Evolutionary conservation across 371 early-diverging fungal species (phyloP), one percentile per base, ranked within the genome.

Genomic region (Basidiobolus meristosporus): DNA sequence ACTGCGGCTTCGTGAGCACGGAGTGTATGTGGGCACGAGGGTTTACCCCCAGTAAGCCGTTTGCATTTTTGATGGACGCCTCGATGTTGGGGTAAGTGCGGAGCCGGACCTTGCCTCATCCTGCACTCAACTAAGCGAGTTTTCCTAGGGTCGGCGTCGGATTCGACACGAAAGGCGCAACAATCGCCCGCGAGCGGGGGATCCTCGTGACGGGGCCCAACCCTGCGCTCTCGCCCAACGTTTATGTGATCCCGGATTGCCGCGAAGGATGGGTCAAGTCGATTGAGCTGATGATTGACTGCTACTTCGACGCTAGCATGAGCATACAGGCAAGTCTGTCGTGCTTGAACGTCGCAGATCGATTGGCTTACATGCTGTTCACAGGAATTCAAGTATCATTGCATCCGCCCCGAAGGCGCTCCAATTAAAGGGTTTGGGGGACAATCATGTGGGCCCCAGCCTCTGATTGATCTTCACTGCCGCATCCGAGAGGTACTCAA

Each of bases 241-340:
- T 23, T 12, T 44, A 34, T 26, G 23, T 33, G 0, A 54, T 59
- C 16, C 54, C 54, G 1, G 60, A 59, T 31, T 51, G 59, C 20
- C 51, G 60, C 12, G 57, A 59, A 36, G 60, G 59, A 36, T 59
- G 60, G 60, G 60, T 59, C 7, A 43, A 52, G 18, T 53, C 60
- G 0, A 37, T 51, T 2, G 43, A 44, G 7, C 9, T 31, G 36
- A 44, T 59, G 21, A 59, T 59, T 26, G 59, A 59, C 41, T 45
- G 50, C 12, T 59, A 54, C 32, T 38, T 59, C 31, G 40, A 41
- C 4, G 29, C 41, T 6, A 37, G 22, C 16, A 15, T 22, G 26
- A 26, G 26, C 26, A 26, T 26, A 26, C 26, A 26, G n/a, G n/a
- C n/a, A n/a, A n/a, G n/a, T n/a, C n/a, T n/a, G n/a, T n/a, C n/a